A percentile compares a stretch with the other conserved stretches of the same genome.
phyloP scores from a whole-genome alignment of 2,329 filamentous ascomycete genomes.

The Leptographium wingfieldii region DNA sequence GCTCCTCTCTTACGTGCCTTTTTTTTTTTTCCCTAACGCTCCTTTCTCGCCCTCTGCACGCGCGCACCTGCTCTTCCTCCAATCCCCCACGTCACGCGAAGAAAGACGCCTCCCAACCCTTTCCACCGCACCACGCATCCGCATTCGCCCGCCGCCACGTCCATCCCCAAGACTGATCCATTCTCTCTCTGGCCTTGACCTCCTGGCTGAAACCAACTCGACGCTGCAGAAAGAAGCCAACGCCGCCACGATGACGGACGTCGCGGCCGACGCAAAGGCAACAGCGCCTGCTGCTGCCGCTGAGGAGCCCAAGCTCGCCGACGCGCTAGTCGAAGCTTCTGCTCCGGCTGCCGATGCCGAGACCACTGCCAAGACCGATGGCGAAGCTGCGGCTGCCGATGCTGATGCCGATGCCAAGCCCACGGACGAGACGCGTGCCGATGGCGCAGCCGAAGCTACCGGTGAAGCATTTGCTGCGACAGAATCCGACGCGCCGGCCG shows the following conservation, averaged over 20 bases:
- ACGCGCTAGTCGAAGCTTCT: not conserved
- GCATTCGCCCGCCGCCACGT: not conserved
- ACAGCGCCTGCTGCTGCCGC: not conserved
- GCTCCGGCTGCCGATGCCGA: not conserved
- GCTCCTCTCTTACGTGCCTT: not conserved
- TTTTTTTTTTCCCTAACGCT: not conserved
- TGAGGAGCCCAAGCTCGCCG: conserved; percentile 4
- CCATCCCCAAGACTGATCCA: not conserved
- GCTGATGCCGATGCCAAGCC: not conserved
- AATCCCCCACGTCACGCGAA: conserved; percentile 12
- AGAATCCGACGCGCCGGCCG: conserved; percentile 16
- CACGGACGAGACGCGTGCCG: conserved; percentile 7
- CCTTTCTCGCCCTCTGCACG: conserved; percentile 3
- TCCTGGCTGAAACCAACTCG: not conserved
- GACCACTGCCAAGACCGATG: not conserved
- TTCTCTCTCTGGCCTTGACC: not conserved
- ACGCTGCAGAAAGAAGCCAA: not conserved
- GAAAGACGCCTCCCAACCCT: not conserved
- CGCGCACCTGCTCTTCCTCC: conserved; percentile 7
- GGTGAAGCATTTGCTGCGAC: conserved; percentile 4
- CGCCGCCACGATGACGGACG: conserved; percentile 7
- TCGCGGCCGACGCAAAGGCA: conserved; percentile 6
- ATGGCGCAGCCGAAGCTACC: conserved; percentile 8
- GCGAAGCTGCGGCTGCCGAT: not conserved
- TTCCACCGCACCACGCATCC: not conserved